These are phyloP conservation scores for Simmondsia chinensis DNA, from an alignment of 148 eudicot species.

Conservation along the genomic window DNA sequence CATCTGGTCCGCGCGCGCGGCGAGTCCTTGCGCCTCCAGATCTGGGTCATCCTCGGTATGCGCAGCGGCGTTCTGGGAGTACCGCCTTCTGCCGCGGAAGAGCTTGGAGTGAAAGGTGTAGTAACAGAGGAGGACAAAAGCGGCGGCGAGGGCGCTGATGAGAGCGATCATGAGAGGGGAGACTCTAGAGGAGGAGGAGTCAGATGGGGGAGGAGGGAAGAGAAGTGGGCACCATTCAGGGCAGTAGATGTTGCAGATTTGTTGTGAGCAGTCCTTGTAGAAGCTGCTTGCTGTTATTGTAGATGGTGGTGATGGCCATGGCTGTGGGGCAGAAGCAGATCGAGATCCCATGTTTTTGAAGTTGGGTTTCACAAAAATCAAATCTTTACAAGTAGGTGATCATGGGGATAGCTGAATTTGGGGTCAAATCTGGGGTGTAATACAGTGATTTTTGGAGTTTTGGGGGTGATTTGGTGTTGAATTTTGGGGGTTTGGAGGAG, in stretches of 20 bases:
- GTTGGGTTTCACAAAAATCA: no score
- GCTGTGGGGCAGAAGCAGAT: conserved; percentile 34
- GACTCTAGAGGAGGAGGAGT: conserved; percentile 20
- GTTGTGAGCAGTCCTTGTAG: conserved; percentile 12
- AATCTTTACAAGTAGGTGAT: no score
- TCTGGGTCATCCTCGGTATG: neutral
- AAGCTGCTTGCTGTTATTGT: neutral
- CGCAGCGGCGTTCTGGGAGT: neutral
- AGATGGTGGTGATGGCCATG: conserved; percentile 19
- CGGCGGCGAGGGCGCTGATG: conserved; percentile 57
- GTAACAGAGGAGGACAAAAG: conserved; percentile 60
- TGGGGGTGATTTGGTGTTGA: no score
- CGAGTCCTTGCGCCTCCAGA: conserved; percentile 9
- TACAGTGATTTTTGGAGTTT: no score
- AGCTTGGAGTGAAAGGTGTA: conserved; percentile 52
- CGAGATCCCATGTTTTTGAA: no score
- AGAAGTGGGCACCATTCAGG: conserved; percentile 32
- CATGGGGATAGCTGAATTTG: no score
- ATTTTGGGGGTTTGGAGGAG: no score
- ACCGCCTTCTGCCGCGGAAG: conserved; percentile 22
- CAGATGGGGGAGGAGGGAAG: conserved; percentile 22
- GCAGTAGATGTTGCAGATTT: conserved; percentile 22
- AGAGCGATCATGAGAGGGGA: conserved; percentile 65
- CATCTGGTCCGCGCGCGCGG: conserved; percentile 13
- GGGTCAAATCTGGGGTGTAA: no score